Percentiles rank a stretch among this genome's conserved stretches.
Conservation (phyloP, 495 filamentous ascomycete genomes). For the Tuber indicum region DNA sequence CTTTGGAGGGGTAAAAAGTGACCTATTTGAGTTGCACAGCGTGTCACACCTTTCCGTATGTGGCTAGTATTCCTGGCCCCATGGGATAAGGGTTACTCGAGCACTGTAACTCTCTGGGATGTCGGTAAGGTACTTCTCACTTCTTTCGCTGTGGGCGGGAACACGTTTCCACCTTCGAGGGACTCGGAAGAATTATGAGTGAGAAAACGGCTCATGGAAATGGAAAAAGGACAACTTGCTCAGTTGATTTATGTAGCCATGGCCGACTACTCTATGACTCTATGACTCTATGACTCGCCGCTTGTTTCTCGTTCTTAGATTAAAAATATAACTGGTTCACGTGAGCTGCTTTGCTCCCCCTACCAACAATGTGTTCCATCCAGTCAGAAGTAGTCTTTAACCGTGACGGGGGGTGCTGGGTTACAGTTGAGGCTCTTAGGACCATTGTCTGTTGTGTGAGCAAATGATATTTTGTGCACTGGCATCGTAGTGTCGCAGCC, state of each 20-base stretch:
- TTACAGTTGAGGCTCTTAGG: not conserved
- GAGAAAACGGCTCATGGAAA: not conserved
- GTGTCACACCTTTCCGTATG: conserved; percentile 25
- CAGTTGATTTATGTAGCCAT: not conserved
- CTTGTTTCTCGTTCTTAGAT: not conserved
- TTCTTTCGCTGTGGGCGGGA: conserved; percentile 27
- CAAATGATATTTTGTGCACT: not conserved
- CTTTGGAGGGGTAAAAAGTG: conserved; percentile 37
- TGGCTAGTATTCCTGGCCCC: conserved; percentile 22
- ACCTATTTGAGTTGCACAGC: conserved; percentile 32
- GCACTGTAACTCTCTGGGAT: conserved; percentile 5
- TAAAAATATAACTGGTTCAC: not conserved
- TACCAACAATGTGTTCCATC: not conserved
- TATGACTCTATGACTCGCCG: not conserved
- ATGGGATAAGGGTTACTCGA: conserved; percentile 34
- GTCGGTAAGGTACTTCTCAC: conserved; percentile 1
- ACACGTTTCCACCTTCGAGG: conserved; percentile 26
- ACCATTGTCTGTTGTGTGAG: not conserved
- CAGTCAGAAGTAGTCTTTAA: not conserved
- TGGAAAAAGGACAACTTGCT: not conserved
- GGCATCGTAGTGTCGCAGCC: not conserved
- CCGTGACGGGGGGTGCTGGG: not conserved
- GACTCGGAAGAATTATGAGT: not conserved
- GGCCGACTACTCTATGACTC: not conserved
- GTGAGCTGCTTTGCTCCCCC: not conserved